These are phyloP conservation scores for Lyophyllum semitale DNA, from an alignment of 768 basidiomycete species.

Conservation along the genomic window DNA sequence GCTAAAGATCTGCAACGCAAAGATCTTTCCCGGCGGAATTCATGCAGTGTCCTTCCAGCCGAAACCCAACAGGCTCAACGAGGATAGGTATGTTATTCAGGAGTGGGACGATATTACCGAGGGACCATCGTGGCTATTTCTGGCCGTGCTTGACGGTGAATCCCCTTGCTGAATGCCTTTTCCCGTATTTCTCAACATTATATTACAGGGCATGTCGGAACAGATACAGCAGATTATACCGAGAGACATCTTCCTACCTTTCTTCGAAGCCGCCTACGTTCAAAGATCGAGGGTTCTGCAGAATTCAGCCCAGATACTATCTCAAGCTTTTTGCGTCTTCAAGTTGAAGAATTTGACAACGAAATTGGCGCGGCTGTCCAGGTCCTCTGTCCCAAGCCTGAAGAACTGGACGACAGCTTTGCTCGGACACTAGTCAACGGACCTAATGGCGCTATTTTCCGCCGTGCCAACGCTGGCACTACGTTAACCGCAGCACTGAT, in stretches of 20 bases:
- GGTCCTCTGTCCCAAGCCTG: constrained; percentile 6
- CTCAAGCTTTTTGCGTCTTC: constrained; percentile 3
- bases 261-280: constrained; percentile 10
- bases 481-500: constrained; percentile 12
- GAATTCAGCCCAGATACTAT: not conserved
- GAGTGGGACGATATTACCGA: constrained; percentile 13
- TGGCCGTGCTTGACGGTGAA: constrained; percentile 15
- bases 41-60: constrained; percentile 16
- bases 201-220: constrained; percentile 12
- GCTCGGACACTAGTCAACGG: constrained; percentile 1
- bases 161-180: too few species aligned
- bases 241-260: constrained; percentile 5
- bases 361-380: constrained; percentile 9
- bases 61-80: constrained; percentile 4
- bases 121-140: constrained; percentile 10
- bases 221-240: constrained; percentile 10
- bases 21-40: not conserved
- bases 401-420: not conserved
- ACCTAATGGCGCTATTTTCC: not conserved
- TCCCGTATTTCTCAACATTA: too few species aligned
- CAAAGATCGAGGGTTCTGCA: not conserved
- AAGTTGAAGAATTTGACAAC: constrained; percentile 12
- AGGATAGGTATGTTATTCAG: constrained; percentile 15
- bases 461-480: constrained; percentile 11
- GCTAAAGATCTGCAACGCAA: not conserved